These are phyloP conservation scores for Tarenaya hassleriana DNA, from an alignment of 345 rosid genomes.

Conservation along the genomic window DNA sequence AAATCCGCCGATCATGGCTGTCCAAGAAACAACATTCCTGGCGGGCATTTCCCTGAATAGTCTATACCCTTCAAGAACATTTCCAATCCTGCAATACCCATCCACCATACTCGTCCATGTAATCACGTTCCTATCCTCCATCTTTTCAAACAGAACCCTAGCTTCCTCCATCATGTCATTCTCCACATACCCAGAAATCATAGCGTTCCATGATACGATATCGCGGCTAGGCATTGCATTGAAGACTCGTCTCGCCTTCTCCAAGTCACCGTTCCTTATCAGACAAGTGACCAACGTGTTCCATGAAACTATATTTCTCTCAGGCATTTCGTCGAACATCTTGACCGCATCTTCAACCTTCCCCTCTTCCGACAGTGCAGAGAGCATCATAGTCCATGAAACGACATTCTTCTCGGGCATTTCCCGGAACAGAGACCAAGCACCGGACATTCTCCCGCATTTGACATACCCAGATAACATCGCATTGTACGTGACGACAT, in stretches of 20 bases:
- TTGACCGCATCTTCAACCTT: constrained; percentile 36
- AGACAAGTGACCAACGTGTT: constrained; percentile 50
- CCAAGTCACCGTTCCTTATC: constrained; percentile 42
- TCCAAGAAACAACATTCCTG: constrained; percentile 67
- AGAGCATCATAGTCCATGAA: constrained; percentile 57
- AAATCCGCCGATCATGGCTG: constrained; percentile 59
- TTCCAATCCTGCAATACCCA: constrained; percentile 43
- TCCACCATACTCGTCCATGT: constrained; percentile 64
- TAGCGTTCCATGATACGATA: constrained; percentile 50
- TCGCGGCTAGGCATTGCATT: constrained; percentile 35
- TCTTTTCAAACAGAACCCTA: constrained; percentile 41
- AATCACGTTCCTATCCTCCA: constrained; percentile 50
- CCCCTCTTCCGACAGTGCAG: constrained; percentile 40
- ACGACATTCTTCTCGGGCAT: constrained; percentile 59
- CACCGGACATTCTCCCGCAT: constrained; percentile 39
- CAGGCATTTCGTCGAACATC: constrained; percentile 57
- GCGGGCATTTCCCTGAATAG: constrained; percentile 46
- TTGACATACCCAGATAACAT: constrained; percentile 49
- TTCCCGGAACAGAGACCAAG: constrained; percentile 36
- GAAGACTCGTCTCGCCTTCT: constrained; percentile 46
- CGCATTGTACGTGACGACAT: constrained; percentile 52
- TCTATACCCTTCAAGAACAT: constrained; percentile 38
- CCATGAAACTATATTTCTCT: constrained; percentile 61
- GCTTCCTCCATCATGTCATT: constrained; percentile 43
- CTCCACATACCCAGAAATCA: constrained; percentile 48